Percentiles rank a stretch among this genome's conserved stretches.
Evolutionary conservation across 1,284 basidiomycete genomes (phyloP).

Genomic region (Apiotrichum siamense): DNA sequence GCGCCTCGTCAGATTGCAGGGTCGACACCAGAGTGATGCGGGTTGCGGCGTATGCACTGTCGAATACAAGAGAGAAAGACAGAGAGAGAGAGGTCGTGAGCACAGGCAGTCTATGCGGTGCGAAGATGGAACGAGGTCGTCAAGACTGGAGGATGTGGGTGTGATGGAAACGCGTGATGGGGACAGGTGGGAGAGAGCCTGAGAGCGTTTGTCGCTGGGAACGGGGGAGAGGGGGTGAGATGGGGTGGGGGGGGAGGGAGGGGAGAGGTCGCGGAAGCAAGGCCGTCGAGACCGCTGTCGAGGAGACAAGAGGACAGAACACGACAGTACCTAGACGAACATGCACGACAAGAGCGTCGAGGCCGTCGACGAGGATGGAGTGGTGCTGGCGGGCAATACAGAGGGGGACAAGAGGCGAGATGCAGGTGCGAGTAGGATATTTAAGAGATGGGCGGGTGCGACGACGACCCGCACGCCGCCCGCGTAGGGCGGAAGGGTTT

Average conservation of each 20-base stretch:
- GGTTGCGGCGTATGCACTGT: background rate
- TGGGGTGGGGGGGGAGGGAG: background rate
- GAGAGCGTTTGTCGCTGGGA: background rate
- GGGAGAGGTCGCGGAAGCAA: background rate
- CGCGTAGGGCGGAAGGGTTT: conserved; percentile 16
- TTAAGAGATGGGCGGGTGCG: conserved; percentile 12
- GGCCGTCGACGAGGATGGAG: background rate
- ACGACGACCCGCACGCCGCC: too few species aligned
- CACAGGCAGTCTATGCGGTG: conserved; percentile 7
- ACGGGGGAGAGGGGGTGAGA: background rate
- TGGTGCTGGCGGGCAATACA: background rate
- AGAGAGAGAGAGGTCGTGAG: conserved; percentile 11
- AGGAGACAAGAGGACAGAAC: background rate
- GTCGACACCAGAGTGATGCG: background rate
- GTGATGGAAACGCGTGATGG: background rate
- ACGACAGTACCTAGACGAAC: conserved; percentile 3
- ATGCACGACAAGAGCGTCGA: conserved; percentile 2
- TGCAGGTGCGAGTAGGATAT: conserved; percentile 4
- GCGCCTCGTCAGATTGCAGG: background rate
- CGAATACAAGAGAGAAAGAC: too few species aligned
- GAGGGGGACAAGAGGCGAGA: background rate
- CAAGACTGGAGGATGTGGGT: conserved; percentile 7
- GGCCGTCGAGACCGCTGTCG: conserved; percentile 3
- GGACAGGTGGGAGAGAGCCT: background rate
- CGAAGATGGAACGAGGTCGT: conserved; percentile 3